A percentile compares a stretch with the other conserved stretches of the same genome.
These are phyloP conservation scores for Penicillium ochrochloron DNA, from an alignment of 495 filamentous ascomycete genomes.

Conservation along the genomic window DNA sequence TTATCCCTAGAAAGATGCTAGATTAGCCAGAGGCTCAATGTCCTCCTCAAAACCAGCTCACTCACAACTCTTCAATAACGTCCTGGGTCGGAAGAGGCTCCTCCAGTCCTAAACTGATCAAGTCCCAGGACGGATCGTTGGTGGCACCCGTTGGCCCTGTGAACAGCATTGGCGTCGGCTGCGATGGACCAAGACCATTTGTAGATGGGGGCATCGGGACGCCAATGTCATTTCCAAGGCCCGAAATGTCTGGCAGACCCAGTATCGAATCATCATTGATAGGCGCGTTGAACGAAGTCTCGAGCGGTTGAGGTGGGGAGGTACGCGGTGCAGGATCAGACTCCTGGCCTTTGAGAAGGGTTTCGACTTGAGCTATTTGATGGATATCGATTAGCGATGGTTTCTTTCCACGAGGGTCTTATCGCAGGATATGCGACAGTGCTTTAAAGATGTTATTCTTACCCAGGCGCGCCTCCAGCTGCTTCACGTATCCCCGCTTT, in stretches of 20 bases:
- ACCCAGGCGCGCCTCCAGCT: slow-evolving; percentile 93
- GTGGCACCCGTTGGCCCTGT: slow-evolving; percentile 35
- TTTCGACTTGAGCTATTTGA: slow-evolving; percentile 87
- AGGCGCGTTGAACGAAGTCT: slow-evolving; percentile 30
- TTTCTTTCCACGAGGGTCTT: neutral
- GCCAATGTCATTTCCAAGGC: slow-evolving; percentile 28
- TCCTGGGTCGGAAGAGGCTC: slow-evolving; percentile 89
- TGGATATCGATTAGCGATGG: slow-evolving; percentile 24
- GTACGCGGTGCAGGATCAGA: slow-evolving; percentile 27
- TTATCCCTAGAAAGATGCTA: slow-evolving; percentile 59
- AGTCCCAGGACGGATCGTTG: slow-evolving; percentile 74
- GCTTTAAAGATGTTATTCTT: slow-evolving; percentile 27
- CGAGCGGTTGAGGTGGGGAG: slow-evolving; percentile 28
- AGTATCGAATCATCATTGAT: slow-evolving; percentile 32
- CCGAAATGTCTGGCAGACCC: slow-evolving; percentile 33
- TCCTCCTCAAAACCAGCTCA: slow-evolving; percentile 6
- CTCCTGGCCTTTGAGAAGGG: slow-evolving; percentile 73
- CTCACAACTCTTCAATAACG: slow-evolving; percentile 87
- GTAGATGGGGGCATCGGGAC: slow-evolving; percentile 29
- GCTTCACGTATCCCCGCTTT: slow-evolving; percentile 98
- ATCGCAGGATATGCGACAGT: neutral
- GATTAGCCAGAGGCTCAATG: slow-evolving; percentile 17
- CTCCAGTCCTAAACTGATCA: slow-evolving; percentile 91
- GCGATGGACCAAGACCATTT: slow-evolving; percentile 34
- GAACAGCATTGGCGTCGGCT: slow-evolving; percentile 27